phyloP scores from a whole-genome alignment of 2,329 filamentous ascomycete genomes.

The Lojkania enalia region DNA sequence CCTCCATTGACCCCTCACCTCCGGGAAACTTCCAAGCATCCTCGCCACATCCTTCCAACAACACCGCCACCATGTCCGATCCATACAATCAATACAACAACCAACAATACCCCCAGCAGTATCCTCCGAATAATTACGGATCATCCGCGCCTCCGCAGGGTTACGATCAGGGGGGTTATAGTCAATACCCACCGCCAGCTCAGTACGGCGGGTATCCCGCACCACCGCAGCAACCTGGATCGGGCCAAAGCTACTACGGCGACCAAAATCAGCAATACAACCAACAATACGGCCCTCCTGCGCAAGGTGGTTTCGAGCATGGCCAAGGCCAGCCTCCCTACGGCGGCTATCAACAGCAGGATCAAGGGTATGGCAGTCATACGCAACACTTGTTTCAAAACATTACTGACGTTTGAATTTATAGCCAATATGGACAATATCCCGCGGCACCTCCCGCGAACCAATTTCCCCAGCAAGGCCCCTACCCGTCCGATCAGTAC shows the following conservation, averaged over 20 bases:
- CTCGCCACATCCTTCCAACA: slow-evolving; percentile 2
- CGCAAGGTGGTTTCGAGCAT: slow-evolving; percentile 55
- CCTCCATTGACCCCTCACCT: slow-evolving; percentile 10
- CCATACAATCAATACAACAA: slow-evolving; percentile 52
- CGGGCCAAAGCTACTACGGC: slow-evolving; percentile 38
- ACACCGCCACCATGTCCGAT: slow-evolving; percentile 52
- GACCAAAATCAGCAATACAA: slow-evolving; percentile 35
- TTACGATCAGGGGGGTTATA: slow-evolving; percentile 29
- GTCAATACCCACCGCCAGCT: slow-evolving; percentile 22
- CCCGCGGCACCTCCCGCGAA: slow-evolving; percentile 35
- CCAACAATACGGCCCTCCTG: slow-evolving; percentile 51
- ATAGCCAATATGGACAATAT: slow-evolving; percentile 34
- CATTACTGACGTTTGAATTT: slow-evolving; percentile 18
- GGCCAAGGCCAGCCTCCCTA: slow-evolving; percentile 43
- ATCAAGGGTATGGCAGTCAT: slow-evolving; percentile 36
- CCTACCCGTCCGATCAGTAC: slow-evolving; percentile 44
- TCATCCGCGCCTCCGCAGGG: slow-evolving; percentile 38
- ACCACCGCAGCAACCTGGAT: slow-evolving; percentile 29
- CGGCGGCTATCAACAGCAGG: slow-evolving; percentile 36
- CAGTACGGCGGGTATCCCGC: neutral
- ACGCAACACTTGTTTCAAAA: slow-evolving; percentile 18
- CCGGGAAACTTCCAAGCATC: neutral
- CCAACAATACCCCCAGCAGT: slow-evolving; percentile 34
- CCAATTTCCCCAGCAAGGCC: slow-evolving; percentile 49
- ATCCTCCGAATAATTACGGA: slow-evolving; percentile 38